Base-by-base conservation (phyloP, 306 rosid genomes). In the Acmispon strigosus region DNA sequence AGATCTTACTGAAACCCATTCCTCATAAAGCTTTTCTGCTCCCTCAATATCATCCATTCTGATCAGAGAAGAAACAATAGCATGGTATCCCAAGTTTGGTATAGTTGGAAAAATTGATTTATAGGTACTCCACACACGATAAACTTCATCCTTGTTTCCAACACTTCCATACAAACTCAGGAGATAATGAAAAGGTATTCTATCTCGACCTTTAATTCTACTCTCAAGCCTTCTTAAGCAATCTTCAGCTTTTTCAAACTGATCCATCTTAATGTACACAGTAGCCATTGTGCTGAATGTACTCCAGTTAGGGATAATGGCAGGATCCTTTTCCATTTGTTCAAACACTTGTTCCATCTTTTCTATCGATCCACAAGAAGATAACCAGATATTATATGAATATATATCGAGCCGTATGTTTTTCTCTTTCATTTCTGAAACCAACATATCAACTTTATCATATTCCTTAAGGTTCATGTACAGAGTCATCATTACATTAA, bases 401-500 rank as follows among this genome's bases (percentile, higher is more conserved):
- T 91, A 95, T 49, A 87, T 81, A 78, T 95, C 99, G n/a, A 91
- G 81, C 64, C 61, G 81, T 66, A 91, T 81, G 52, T 55, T 69
- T 20, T 80, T 95, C 68, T 86, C 87, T 17, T 49, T 69, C 96
- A 95, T 87, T 85, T 95, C 99, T 51, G 96, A 89, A 73, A 87
- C 78, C 77, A 87, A 16, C 6, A 34, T 81, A 41, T 91, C 96
- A 61, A 89, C 99, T 78, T 89, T 86, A 66, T 80, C 92, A 76
- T 82, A 89, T 58, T 95, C 96, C 82, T 74, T 79, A 20, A 85
- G 81, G 77, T 91, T 91, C 97, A 86, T 86, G 78, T 91, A 95
- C 57, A 95, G 87, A 73, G 96, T 95, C 99, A 95, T 95, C 97
- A 95, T 95, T 66, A 89, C 94, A 80, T 95, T 95, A 80, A 70